Evolutionary conservation across 106 monocot species (phyloP), one percentile per base, ranked within the genome.

Genomic region (Apostasia ramifera): DNA sequence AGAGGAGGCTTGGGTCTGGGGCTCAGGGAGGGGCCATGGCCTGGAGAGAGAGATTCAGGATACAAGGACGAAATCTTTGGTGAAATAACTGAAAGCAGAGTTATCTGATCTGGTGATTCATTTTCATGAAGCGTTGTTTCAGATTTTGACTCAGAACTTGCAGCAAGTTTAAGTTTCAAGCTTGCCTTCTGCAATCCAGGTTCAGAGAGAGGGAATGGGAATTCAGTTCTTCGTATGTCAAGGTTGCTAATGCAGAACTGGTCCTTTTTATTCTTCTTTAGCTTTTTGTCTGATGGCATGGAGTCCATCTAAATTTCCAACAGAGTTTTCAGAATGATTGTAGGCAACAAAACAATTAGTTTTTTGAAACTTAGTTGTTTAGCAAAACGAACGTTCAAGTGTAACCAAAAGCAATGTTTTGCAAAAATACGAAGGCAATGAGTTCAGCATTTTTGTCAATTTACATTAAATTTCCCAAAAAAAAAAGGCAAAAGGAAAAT

Each of bases 291-390:
- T 8, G 56, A 2, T 64, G 64, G 45, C 42, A 65, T 57, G 3
- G 64, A 15, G 57, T 65, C 55, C 73, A 73, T 73, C 66, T 46
- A 46, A 47, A 63, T 45, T 14, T n/a, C 46, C 61, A 43, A 63
- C 44, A 63, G 13, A 47, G 26, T 26, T 26, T 26, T 26, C 26
- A 26, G 26, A 26, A 26, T 26, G 26, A 26, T 26, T 26, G 26
- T 26, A 26, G 26, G 26, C 26, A 26, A 26, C 26, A 45, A 5
- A 46, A 63, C n/a, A 14, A 14, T 63, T 39, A 45, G 5, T 63
- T 47, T 45, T 7, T 9, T 11, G 43, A 43, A 3, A 42, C 26
- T 26, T 26, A 26, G 26, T 26, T 26, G 26, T 26, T 26, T 26
- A 26, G 26, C 26, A 26, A 26, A 26, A 26, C 26, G 26, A 26